These are phyloP conservation scores for Metarhizium anisopliae DNA, from an alignment of 2,329 filamentous ascomycete genomes.

Conservation along the genomic window DNA sequence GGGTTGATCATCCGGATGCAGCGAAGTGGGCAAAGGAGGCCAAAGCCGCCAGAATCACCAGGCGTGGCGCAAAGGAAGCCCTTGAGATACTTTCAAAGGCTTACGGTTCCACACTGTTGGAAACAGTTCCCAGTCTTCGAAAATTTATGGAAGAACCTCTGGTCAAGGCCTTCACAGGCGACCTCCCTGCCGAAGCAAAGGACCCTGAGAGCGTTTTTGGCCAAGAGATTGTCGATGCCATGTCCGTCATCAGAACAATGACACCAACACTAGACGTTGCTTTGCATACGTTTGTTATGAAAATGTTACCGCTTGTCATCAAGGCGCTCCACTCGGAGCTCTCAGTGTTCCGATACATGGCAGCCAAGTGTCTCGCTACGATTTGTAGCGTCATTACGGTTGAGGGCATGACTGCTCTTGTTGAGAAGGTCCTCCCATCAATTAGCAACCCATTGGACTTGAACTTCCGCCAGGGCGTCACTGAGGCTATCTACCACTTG, in stretches of 20 bases:
- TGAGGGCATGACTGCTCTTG: slow-evolving; percentile 89
- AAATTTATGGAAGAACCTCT: slow-evolving; percentile 77
- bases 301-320: slow-evolving; percentile 75
- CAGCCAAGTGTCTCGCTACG: slow-evolving; percentile 93
- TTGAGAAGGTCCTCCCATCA: slow-evolving; percentile 84
- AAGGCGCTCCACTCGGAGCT: slow-evolving; percentile 81
- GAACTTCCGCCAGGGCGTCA: slow-evolving; percentile 82
- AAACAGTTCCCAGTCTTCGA: slow-evolving; percentile 75
- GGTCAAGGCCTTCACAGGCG: slow-evolving; percentile 59
- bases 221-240: slow-evolving; percentile 86
- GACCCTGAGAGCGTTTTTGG: slow-evolving; percentile 69
- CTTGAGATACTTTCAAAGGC: slow-evolving; percentile 75
- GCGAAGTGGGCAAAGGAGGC: slow-evolving; percentile 85
- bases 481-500: slow-evolving; percentile 91
- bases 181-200: slow-evolving; percentile 63
- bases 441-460: slow-evolving; percentile 88
- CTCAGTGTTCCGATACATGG: slow-evolving; percentile 91
- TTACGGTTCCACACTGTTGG: slow-evolving; percentile 70
- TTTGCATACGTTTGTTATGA: slow-evolving; percentile 71
- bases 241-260: slow-evolving; percentile 87
- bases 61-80: slow-evolving; percentile 88
- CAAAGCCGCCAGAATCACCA: slow-evolving; percentile 78
- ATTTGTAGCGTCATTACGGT: slow-evolving; percentile 95
- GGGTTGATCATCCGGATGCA: slow-evolving; percentile 84
- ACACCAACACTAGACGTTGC: slow-evolving; percentile 77